Base-by-base conservation (phyloP, 495 filamentous ascomycete species). In the Penicillium paxilli region DNA sequence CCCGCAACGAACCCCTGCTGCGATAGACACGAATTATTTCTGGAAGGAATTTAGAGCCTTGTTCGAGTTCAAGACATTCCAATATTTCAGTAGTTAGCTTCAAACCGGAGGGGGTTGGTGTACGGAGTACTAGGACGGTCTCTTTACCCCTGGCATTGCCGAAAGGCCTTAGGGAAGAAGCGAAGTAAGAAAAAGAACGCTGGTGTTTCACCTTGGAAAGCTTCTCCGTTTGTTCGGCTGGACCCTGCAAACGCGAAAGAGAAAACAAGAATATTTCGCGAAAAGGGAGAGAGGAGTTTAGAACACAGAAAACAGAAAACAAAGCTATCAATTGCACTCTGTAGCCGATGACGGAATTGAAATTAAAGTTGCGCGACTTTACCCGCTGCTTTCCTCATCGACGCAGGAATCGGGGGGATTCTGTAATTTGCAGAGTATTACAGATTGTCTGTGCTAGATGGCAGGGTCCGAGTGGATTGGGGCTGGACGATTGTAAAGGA, bases 181-280 rank as follows among this genome's bases (percentile, higher is more conserved):
- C 5, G 11, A 28, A n/a, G 16, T 4, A 23, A 11, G 7, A 21
- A 23, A 42, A 42, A 12, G n/a, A 42, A 23, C 20, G 20, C 40
- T 42, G 40, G 40, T 42, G 54, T 57, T 57, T 57, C 48, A 57
- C 40, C 3, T 57, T 47, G 33, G 11, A 52, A 52, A 57, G 48
- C 49, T 52, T 52, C 54, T 47, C 54, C 54, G 49, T 57, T 4
- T 20, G 23, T 25, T 17, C 32, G 20, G 20, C 20, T 24, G 44
- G 44, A 46, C 47, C 47, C 32, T 25, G n/a, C 21, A 2, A 42
- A 23, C 19, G 23, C 21, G 8, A 42, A 23, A 41, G 23, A 19
- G 26, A 33, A 14, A 17, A 48, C 5, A 17, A 44, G 5, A 23
- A 25, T 16, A 41, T 38, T 38, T 16, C 12, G 11, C 3, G n/a